A percentile compares a stretch with the other conserved stretches of the same genome.
These are phyloP conservation scores for Linderniella brevidens DNA, from an alignment of 257 asterid genomes.

Conservation along the genomic window DNA sequence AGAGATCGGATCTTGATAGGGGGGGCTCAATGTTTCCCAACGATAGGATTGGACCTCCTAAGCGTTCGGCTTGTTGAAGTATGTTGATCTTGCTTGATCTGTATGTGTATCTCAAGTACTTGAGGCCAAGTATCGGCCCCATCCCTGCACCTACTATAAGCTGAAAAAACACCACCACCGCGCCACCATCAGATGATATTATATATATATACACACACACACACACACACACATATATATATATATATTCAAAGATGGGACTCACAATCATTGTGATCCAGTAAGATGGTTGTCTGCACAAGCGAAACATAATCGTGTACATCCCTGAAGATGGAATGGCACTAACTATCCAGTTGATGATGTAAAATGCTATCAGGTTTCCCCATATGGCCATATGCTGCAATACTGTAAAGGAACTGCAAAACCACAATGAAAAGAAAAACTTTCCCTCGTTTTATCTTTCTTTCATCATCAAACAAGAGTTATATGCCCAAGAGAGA, in stretches of 20 bases:
- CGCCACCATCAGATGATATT: neutral
- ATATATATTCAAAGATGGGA: conserved; percentile 10
- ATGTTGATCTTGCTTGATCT: conserved; percentile 85
- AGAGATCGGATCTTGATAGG: conserved; percentile 49
- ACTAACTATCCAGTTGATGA: conserved; percentile 84
- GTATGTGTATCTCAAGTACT: conserved; percentile 87
- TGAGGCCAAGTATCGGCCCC: conserved; percentile 85
- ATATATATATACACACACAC: too few relatives aligned
- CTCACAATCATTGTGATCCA: conserved; percentile 83
- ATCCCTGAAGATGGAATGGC: conserved; percentile 71
- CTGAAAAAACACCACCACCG: conserved; percentile 25
- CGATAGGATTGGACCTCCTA: conserved; percentile 86
- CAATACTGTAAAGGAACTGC: conserved; percentile 75
- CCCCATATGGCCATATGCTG: conserved; percentile 98
- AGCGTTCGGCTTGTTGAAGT: conserved; percentile 89
- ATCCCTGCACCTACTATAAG: conserved; percentile 73
- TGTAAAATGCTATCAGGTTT: conserved; percentile 70
- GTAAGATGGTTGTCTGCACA: conserved; percentile 80
- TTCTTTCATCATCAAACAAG: neutral
- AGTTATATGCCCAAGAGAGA: conserved; percentile 6
- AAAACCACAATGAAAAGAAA: conserved; percentile 9
- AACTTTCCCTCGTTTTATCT: neutral
- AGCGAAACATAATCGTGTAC: conserved; percentile 88
- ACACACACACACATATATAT: neutral
- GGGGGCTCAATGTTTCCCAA: conserved; percentile 76